Conservation (phyloP, 495 filamentous ascomycete genomes). For the Friedmanniomyces endolithicus region DNA sequence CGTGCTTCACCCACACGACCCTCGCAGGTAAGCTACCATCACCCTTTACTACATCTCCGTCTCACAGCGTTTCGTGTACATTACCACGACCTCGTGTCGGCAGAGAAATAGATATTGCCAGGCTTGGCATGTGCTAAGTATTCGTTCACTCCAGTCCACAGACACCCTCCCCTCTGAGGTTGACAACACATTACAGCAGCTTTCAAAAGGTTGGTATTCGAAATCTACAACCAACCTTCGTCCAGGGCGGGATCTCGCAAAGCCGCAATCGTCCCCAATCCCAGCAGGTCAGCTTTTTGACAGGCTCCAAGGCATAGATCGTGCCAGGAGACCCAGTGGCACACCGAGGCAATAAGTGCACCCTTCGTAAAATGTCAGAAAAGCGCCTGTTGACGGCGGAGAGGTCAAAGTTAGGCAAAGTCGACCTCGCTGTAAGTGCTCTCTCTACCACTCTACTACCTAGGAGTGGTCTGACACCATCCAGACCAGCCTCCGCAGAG, state of each 20-base stretch:
- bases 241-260: background rate
- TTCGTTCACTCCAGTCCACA: too few species aligned
- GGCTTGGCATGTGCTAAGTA: too few species aligned
- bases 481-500: conserved; percentile 16
- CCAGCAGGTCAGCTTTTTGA: background rate
- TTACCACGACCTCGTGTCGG: too few species aligned
- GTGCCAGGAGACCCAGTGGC: background rate
- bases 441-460: background rate
- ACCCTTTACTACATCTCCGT: too few species aligned
- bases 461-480: background rate
- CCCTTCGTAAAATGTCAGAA: background rate
- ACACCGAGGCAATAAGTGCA: background rate
- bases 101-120: too few species aligned
- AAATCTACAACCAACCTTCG: background rate
- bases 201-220: background rate
- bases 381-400: conserved; percentile 14
- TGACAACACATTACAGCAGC: background rate
- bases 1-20: background rate
- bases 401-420: conserved; percentile 11
- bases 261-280: background rate
- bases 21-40: background rate
- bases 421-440: conserved; percentile 11
- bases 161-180: background rate
- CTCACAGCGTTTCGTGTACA: too few species aligned
- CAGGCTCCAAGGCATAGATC: background rate